Base-by-base conservation (phyloP, 2,329 filamentous ascomycete species). In the Leptographium flavum region DNA sequence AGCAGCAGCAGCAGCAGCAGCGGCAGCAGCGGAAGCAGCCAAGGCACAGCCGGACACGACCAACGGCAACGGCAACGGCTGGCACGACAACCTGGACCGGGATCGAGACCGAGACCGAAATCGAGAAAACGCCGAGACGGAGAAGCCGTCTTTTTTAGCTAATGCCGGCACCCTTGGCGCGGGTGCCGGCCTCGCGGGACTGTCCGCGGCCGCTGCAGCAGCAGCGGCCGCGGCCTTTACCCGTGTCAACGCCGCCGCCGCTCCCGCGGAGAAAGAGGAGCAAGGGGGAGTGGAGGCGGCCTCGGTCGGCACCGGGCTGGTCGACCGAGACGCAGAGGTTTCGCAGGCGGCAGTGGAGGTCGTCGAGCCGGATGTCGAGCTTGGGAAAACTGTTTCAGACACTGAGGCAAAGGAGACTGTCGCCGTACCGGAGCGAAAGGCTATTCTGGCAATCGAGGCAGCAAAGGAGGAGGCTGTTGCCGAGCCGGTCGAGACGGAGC, bases 111-210 rank as follows among this genome's bases (percentile, higher is more conserved):
- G 27, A 33, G 30, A 39, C 14, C n/a, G 28, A 11, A 36, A 45
- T 5, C 49, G 55, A 60, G 27, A 19, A 6, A 39, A 30, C 15
- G 21, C 21, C 61, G 70, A 21, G 13, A 32, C n/a, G 19, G 40
- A 45, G 9, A 27, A 45, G 45, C 30, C 42, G 64, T 75, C 75
- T 80, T 80, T 81, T 79, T 79, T 80, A 80, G 77, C 63, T 80
- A 76, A 73, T 70, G 73, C 77, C 76, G 76, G 67, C 71, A 80
- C 70, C 71, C 68, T 73, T 75, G 76, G 76, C 76, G 73, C 71
- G 69, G 75, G 76, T 80, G 76, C 66, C 75, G 76, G 77, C 72
- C 59, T 73, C 62, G 69, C 66, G 65, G 68, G 69, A 13, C 21
- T 27, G 9, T 19, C 41, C 73, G 75, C 75, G 73, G 73, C 71